These are phyloP conservation scores for Kodamaea ohmeri DNA, from an alignment of 1,139 yeast species.

Conservation along the genomic window DNA sequence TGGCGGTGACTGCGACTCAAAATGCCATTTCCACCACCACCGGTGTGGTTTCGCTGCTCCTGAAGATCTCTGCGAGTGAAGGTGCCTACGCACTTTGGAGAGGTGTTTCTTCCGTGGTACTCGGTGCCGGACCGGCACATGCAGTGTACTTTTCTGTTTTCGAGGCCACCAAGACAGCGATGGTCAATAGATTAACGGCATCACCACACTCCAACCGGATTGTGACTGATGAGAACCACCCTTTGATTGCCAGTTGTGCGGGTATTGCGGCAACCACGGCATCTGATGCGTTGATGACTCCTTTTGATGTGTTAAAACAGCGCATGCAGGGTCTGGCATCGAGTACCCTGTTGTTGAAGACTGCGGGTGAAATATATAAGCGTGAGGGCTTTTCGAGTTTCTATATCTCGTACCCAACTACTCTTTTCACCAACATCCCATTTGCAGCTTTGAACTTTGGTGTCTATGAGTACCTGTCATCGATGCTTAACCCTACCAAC, in stretches of 20 bases:
- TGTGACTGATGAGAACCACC: conserved; percentile 68
- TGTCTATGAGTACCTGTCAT: conserved; percentile 81
- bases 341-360: conserved; percentile 31
- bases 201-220: conserved; percentile 32
- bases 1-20: conserved; percentile 3
- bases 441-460: conserved; percentile 95
- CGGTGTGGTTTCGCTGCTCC: conserved; percentile 54
- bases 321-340: conserved; percentile 37
- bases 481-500: conserved; percentile 73
- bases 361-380: conserved; percentile 53
- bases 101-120: conserved; percentile 87
- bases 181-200: conserved; percentile 42
- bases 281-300: conserved; percentile 95
- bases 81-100: conserved; percentile 91
- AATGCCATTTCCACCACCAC: conserved; percentile 3
- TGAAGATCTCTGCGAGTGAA: conserved; percentile 79
- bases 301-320: conserved; percentile 93
- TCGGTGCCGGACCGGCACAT: conserved; percentile 99
- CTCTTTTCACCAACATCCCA: conserved; percentile 89
- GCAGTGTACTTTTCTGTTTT: conserved; percentile 97
- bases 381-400: conserved; percentile 83
- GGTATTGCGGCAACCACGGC: conserved; percentile 95
- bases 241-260: conserved; percentile 78
- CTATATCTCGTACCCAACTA: conserved; percentile 92
- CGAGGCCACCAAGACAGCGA: conserved; percentile 71